Base-by-base conservation (phyloP, 2,329 filamentous ascomycete genomes). In the Claviceps humidiphila region DNA sequence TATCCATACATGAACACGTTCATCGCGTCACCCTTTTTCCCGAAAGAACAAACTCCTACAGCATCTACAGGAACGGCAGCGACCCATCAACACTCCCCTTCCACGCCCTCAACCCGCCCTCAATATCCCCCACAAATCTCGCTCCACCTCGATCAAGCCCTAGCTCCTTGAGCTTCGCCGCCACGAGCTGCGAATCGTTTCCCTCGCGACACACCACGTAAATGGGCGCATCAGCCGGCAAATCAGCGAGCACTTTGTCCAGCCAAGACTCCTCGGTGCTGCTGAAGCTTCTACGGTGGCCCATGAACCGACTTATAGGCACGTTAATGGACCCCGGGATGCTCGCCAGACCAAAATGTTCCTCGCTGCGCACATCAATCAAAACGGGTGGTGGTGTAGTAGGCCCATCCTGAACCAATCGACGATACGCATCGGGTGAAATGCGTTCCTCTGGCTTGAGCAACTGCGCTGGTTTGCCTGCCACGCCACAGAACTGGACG, bases 341-440 rank as follows among this genome's bases (percentile, higher is more conserved):
- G 55, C 76, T 82, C 57, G 85, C 89, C 45, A 97, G 82, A 16
- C 85, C 84, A 58, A 87, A 96, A 55, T 95, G 88, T 30, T 89
- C 86, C 60, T 81, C 81, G 59, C 95, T 89, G 2, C 93, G 77
- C 1, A 95, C 89, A 58, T 97, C 93, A 2, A 97, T 66, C 2
- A 96, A 68, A 1, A 87, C 62, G 2, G 41, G 20, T 13, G 40
- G 51, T 84, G 80, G 2, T 62, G 41, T 58, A 0, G 41, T 58
- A 0, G 41, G 2, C 16, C 6, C 56, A 8, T 49, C 48, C 51
- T 42, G 56, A 57, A 2, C 53, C 47, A 5, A 64, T 49, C 6
- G 58, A 53, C 17, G 73, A 59, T 88, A 90, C 5, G 84, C 75
- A 0, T 67, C 60, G 0, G 82, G 81, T 0, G 81, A 78, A 38